Base-by-base conservation (phyloP, 805 yeast genomes). In the Candida broadrunensis region DNA sequence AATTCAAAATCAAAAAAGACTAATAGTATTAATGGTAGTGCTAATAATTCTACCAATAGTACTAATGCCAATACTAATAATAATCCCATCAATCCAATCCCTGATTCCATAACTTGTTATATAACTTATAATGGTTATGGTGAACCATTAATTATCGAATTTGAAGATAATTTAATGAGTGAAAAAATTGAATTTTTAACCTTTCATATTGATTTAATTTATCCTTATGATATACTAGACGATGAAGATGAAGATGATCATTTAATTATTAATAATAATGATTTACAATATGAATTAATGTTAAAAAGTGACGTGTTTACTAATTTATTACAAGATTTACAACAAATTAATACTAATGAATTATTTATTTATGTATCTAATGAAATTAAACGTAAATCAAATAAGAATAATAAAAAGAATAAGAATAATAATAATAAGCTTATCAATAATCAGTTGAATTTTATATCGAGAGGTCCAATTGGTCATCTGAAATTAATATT, bases 401-500 rank as follows among this genome's bases (percentile, higher is more conserved):
- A 24, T 19, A 25, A 18, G 9, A 26, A 14, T 2, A 42, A 42
- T 9, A 45, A 43, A 1, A 29, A 23, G 21, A 33, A 35, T n/a
- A 29, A 29, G 7, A 23, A 20, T 14, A 33, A 35, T n/a, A n/a
- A n/a, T 5, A 23, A 20, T 5, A 37, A 24, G 5, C 17, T 15
- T 17, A 24, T 17, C 5, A 31, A 58, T 51, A 67, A 72, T 26
- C 72, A 67, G 46, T 58, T 83, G 35, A 67, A 73, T 19, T 72
- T 88, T 39, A 75, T 85, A 4, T 83, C 93, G 0, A 73, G 72
- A 30, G 86, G 91, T 9, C 85, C 81, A n/a, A 71, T 86, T 35
- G 96, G 95, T 0, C 68, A 72, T 38, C 80, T 87, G 30, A 81
- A 83, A 52, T 65, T 87, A 16, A 70, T 75, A 8, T 72, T 83